Evolutionary conservation across 768 basidiomycete species (phyloP), one percentile per base, ranked within the genome.

Genomic region (Suillus alpinus): DNA sequence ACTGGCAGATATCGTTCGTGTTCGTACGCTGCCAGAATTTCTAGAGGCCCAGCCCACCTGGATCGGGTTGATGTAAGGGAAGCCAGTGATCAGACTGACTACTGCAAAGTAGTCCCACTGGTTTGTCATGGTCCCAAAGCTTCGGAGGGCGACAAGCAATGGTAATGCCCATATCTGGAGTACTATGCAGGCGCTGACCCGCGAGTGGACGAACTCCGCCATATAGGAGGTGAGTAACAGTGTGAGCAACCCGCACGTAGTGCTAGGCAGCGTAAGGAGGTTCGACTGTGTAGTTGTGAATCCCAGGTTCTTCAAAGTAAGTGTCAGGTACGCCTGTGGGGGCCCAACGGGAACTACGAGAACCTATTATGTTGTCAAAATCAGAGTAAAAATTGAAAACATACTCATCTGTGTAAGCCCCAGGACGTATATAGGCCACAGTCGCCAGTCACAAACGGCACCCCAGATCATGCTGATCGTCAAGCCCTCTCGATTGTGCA

Each of bases 401-500:
- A 41, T 64, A 83, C 82, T 80, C 79, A 83, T 78, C 66, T 83
- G 83, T 13, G 77, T 71, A 36, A 86, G 67, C 4, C 85, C 83
- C 29, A 87, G 76, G 29, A 78, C 70, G 64, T 89, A 89, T 37
- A 89, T 62, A 0, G 88, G 87, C 87, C 87, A 87, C 31, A 86
- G 70, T 64, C 86, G 84, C 62, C 81, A 87, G 68, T 88, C 86
- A 44, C 76, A 78, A 5, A 85, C 59, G 0, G 84, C 81, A 6
- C 67, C 69, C 80, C 82, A 86, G 5, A 87, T 67, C 6, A 81
- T 74, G 63, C 76, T 78, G 23, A 78, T 40, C 0, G 81, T 77
- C 10, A 88, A 67, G 0, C 81, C 84, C 71, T 88, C 80, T 29
- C 86, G 82, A 63, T 87, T 87, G 70, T 87, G 86, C 87, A 87